Evolutionary conservation across 2,329 filamentous ascomycete genomes (phyloP), one percentile per base, ranked within the genome.

Genomic region (Lizonia empirigonia): DNA sequence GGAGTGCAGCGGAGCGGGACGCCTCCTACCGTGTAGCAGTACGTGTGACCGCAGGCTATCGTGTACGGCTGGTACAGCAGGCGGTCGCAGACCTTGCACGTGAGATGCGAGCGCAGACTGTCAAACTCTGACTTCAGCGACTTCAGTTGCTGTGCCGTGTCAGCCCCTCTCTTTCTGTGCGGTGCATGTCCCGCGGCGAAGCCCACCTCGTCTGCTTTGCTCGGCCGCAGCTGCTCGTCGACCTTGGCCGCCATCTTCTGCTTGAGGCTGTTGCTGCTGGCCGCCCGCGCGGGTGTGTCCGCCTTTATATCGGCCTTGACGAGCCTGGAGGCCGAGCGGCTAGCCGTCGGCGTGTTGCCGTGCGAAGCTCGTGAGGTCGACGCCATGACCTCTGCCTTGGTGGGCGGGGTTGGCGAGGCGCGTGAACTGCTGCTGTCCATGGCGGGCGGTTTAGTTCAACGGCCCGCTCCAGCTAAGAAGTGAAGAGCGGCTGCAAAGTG

Each of bases 41-140:
- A 89, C 6, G 86, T 88, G 68, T 89, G 86, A 3, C 86, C 86
- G 62, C 86, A 89, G 6, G 78, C 78, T 44, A 88, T 78, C 15
- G 83, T 86, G 71, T 84, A 89, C 2, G 86, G 86, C 69, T 89
- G 85, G 71, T 88, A 88, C 40, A 89, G 78, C 39, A 86, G 80
- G 47, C 83, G 80, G 59, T 87, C 82, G 71, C 86, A 89, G 56
- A 89, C 85, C 57, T 85, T 85, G 74, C 86, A 89, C 50, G 84
- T 85, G 61, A 87, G 75, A 24, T 86, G 77, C 23, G 73, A 74
- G 58, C 85, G 80, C 55, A 89, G 81, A 59, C 81, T 78, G 60
- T 85, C 80, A 36, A 89, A 79, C 68, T 88, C 84, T 36, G 75
- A 57, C 53, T 63, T 67, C 44, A 75, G 63, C n/a, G 63, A 55